These are phyloP conservation scores for Celoporthe dispersa DNA, from an alignment of 2,329 filamentous ascomycete genomes.

Conservation along the genomic window DNA sequence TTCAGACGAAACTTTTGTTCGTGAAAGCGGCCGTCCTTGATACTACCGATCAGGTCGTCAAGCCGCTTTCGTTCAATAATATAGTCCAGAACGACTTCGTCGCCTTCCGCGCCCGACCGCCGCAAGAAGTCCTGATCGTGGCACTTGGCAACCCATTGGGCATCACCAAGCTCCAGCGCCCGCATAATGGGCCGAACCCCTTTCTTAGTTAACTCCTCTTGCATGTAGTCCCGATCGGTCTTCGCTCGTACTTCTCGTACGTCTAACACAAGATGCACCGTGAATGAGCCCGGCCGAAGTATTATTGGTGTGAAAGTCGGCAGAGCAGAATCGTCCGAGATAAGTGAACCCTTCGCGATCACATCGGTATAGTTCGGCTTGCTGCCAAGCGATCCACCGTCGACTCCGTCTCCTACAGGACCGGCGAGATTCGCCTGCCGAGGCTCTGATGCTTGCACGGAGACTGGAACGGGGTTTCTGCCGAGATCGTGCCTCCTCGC, in stretches of 20 bases:
- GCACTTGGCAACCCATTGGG: constrained; percentile 78
- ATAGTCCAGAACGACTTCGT: constrained; percentile 77
- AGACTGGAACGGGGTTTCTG: not conserved
- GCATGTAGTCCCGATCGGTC: constrained; percentile 77
- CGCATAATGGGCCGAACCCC: constrained; percentile 70
- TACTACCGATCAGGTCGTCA: constrained; percentile 78
- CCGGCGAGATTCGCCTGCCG: not conserved
- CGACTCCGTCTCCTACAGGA: constrained; percentile 23
- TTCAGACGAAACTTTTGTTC: constrained; percentile 83
- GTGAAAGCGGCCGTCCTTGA: constrained; percentile 81
- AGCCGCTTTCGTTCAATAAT: constrained; percentile 81
- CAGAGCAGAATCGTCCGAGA: constrained; percentile 38
- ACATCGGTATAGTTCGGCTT: constrained; percentile 43
- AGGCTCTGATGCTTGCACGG: not conserved
- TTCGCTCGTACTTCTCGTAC: constrained; percentile 74
- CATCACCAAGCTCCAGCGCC: constrained; percentile 73
- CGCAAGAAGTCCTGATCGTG: constrained; percentile 61
- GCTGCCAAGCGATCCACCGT: constrained; percentile 27
- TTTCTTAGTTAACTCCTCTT: constrained; percentile 69
- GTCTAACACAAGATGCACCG: constrained; percentile 74
- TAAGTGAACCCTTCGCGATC: constrained; percentile 44
- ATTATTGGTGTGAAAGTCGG: constrained; percentile 62
- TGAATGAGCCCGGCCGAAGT: constrained; percentile 69
- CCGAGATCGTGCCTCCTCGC: not conserved
- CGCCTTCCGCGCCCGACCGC: constrained; percentile 62